A percentile compares a stretch with the other conserved stretches of the same genome.
Evolutionary conservation across 164 flowering plant species (phyloP).

Genomic region (Magnolia officinalis): DNA sequence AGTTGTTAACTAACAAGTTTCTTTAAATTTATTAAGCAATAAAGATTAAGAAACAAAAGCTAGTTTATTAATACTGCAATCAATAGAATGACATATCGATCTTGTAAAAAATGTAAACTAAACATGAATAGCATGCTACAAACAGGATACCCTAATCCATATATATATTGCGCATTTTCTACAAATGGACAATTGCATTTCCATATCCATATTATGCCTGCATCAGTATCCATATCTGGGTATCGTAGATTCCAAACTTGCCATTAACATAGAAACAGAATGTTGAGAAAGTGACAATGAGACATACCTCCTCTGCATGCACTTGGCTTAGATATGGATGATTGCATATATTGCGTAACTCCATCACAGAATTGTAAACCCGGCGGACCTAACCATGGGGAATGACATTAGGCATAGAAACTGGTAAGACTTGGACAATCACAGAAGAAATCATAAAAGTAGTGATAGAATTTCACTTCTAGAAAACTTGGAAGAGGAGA

Average conservation of each 20-base stretch:
- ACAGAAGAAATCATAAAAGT: not conserved
- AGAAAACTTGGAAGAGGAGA: not conserved
- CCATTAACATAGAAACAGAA: too few relatives aligned
- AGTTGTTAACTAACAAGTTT: too few relatives aligned
- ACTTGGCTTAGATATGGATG: conserved; percentile 98
- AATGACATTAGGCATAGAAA: conserved; percentile 5
- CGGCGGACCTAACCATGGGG: conserved; percentile 56
- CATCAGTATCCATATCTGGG: not conserved
- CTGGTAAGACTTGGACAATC: not conserved
- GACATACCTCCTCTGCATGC: conserved; percentile 83
- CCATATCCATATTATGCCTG: not conserved
- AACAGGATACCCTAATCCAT: too few relatives aligned
- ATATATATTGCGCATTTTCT: not conserved
- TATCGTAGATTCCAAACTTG: not conserved
- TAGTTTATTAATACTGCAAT: too few relatives aligned
- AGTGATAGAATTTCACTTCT: not conserved
- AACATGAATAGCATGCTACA: too few relatives aligned
- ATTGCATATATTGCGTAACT: conserved; percentile 95
- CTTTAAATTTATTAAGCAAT: too few relatives aligned
- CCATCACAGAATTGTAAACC: conserved; percentile 97
- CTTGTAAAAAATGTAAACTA: too few relatives aligned
- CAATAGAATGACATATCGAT: too few relatives aligned
- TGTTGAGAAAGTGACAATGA: conserved; percentile 1
- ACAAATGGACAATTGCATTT: not conserved
- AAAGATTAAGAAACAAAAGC: too few relatives aligned